A percentile compares a stretch with the other conserved stretches of the same genome.
phyloP scores from a whole-genome alignment of 2,329 filamentous ascomycete genomes.

The Nigrospora sphaerica region DNA sequence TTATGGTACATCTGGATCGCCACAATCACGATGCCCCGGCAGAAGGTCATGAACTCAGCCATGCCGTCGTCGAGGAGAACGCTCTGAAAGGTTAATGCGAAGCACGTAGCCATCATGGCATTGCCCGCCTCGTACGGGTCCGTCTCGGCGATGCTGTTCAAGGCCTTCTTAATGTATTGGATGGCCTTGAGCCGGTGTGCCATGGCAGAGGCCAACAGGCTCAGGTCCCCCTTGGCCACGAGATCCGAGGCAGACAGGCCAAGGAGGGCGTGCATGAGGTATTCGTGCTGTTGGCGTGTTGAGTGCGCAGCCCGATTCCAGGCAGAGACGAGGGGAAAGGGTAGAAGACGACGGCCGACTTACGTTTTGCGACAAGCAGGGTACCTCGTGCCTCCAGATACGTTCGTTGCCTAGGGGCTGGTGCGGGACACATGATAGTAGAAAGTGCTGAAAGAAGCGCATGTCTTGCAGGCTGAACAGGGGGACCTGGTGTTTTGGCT shows the following conservation, averaged over 20 bases:
- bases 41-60: constrained; percentile 54
- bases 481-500: constrained; percentile 52
- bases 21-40: constrained; percentile 49
- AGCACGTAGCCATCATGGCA: constrained; percentile 52
- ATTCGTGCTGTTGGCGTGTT: constrained; percentile 45
- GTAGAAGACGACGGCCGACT: constrained; percentile 10
- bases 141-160: constrained; percentile 27
- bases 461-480: constrained; percentile 57
- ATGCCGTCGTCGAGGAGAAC: constrained; percentile 50
- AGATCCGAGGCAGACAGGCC: constrained; percentile 63
- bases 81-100: constrained; percentile 52
- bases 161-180: constrained; percentile 49
- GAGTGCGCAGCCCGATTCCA: neutral
- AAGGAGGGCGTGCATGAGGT: constrained; percentile 59
- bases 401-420: constrained; percentile 58
- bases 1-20: constrained; percentile 45
- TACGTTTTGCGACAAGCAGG: constrained; percentile 60
- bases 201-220: constrained; percentile 51
- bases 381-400: constrained; percentile 61
- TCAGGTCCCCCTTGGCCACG: constrained; percentile 35
- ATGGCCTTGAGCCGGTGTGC: constrained; percentile 60
- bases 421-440: constrained; percentile 54
- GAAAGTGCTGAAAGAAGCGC: constrained; percentile 63
- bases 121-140: constrained; percentile 44
- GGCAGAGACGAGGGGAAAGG: neutral